Evolutionary conservation across 345 rosid genomes (phyloP), one percentile per base, ranked within the genome.

Genomic region (Cardamine chenopodiifolia): DNA sequence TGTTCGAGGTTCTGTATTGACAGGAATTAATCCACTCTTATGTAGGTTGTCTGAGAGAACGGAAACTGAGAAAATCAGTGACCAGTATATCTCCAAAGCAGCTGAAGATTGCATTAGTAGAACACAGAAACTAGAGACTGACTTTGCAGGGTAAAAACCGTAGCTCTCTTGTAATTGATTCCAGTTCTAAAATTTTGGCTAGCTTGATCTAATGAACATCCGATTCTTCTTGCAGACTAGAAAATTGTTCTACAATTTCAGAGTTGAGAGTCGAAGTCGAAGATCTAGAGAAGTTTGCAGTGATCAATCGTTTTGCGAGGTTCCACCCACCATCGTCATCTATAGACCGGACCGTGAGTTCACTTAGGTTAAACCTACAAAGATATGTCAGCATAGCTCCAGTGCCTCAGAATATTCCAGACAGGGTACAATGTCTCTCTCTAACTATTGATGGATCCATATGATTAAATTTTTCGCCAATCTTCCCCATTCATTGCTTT

Each of bases 301-400:
- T 95, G 40, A 88, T 94, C 63, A 92, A 92, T 82, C 99, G 97
- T 20, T 92, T 95, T 82, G 97, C 97, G 10, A 95, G 80, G 84
- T 92, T 92, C 78, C 90, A 92, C 74, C 88, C 92, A 7, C 78
- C 92, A 79, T 78, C 87, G 25, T 83, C 82, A 0, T 80, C 90
- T 47, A 48, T 81, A 34, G 84, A 81, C 71, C 81, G 82, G 40
- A 28, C 80, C n/a, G 44, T 68, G 55, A 77, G 45, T 82, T 22
- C 86, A 44, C 82, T 62, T 72, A 87, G 74, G 83, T 78, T 81
- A 74, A 78, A 64, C 67, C 90, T 85, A 66, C 97, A 90, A 76
- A 85, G 96, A 90, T 95, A 95, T 82, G 98, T 90, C 71, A 82
- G 87, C 71, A 87, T 96, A 49, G 78, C 88, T 68, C 90, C 97